Evolutionary conservation across 2,329 filamentous ascomycete genomes (phyloP).

Genomic region (Clonostachys rhizophaga): DNA sequence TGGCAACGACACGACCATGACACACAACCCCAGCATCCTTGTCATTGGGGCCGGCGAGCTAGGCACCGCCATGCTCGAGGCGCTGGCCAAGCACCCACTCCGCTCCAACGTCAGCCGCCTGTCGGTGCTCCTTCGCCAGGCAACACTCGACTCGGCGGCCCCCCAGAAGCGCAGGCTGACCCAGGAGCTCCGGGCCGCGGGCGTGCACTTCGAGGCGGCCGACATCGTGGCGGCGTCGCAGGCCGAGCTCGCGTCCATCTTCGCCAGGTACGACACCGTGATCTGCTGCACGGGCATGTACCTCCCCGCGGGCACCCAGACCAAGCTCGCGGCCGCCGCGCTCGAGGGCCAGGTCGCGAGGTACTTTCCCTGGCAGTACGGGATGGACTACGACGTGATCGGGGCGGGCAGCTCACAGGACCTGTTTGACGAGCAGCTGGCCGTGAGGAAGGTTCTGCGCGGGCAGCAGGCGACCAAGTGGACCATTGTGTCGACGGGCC

Average conservation of each 20-base stretch:
- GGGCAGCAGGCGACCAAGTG: slow-evolving; percentile 44
- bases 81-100: slow-evolving; percentile 40
- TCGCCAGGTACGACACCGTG: slow-evolving; percentile 44
- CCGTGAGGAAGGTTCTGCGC: slow-evolving; percentile 48
- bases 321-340: slow-evolving; percentile 47
- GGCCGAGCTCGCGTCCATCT: slow-evolving; percentile 30
- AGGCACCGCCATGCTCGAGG: slow-evolving; percentile 48
- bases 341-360: slow-evolving; percentile 43
- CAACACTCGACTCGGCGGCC: slow-evolving; percentile 32
- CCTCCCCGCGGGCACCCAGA: slow-evolving; percentile 47
- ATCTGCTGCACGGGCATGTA: slow-evolving; percentile 60
- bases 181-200: slow-evolving; percentile 24
- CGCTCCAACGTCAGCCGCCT: slow-evolving; percentile 26
- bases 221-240: slow-evolving; percentile 33
- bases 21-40: slow-evolving; percentile 33
- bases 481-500: slow-evolving; percentile 63
- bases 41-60: slow-evolving; percentile 66
- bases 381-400: slow-evolving; percentile 65
- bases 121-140: slow-evolving; percentile 48
- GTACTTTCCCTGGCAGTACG: slow-evolving; percentile 71
- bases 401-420: slow-evolving; percentile 55
- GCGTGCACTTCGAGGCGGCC: slow-evolving; percentile 33
- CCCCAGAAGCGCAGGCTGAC: slow-evolving; percentile 26
- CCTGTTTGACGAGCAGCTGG: slow-evolving; percentile 64
- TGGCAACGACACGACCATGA: neutral